A percentile compares a stretch with the other conserved stretches of the same genome.
phyloP scores from a whole-genome alignment of 2,329 filamentous ascomycete species.

The Claviceps africana region DNA sequence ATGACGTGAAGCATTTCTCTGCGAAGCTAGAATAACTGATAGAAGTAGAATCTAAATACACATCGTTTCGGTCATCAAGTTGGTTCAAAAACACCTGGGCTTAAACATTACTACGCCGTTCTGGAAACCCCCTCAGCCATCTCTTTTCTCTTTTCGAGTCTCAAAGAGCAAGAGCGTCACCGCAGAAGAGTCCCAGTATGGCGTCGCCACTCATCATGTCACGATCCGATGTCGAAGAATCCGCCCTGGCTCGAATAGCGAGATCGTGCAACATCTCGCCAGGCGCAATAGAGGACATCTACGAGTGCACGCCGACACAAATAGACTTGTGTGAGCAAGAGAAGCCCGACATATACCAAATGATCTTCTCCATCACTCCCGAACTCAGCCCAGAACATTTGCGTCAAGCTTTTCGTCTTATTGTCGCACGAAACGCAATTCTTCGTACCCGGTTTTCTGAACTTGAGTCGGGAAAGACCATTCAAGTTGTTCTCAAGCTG shows the following conservation, averaged over 20 bases:
- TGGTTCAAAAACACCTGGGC: neutral
- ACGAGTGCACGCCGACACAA: slow-evolving; percentile 1
- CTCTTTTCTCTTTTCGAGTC: neutral
- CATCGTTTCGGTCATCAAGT: neutral
- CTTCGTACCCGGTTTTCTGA: neutral
- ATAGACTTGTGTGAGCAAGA: neutral
- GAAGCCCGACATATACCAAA: neutral
- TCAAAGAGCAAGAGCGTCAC: neutral
- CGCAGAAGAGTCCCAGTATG: neutral
- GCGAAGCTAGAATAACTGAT: too few relatives aligned
- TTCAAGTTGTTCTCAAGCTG: neutral
- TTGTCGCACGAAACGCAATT: neutral
- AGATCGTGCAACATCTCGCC: neutral
- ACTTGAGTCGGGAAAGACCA: neutral
- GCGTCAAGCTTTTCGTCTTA: neutral
- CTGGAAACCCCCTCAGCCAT: too few relatives aligned
- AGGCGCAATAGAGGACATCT: neutral
- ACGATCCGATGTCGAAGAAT: neutral
- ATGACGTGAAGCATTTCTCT: too few relatives aligned
- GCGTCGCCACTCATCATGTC: neutral
- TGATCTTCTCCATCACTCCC: neutral
- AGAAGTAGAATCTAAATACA: too few relatives aligned
- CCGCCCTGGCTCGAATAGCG: neutral
- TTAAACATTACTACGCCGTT: too few relatives aligned
- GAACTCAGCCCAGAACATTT: neutral